Evolutionary conservation across 306 rosid genomes (phyloP).

Genomic region (Bauhinia variegata): DNA sequence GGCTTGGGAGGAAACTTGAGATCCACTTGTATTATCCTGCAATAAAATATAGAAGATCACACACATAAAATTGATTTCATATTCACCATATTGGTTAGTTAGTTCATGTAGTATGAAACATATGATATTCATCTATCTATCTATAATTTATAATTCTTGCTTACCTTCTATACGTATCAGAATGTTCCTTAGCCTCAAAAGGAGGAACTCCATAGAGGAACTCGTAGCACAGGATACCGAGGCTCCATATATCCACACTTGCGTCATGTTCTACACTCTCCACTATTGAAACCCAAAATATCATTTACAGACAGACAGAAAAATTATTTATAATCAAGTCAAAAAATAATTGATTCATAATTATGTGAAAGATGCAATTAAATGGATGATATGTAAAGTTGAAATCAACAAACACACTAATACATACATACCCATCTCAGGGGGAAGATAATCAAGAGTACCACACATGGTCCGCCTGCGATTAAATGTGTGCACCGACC

Average conservation of each 20-base stretch:
- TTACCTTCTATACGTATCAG: conserved; percentile 96
- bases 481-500: conserved; percentile 99
- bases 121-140: too few relatives aligned
- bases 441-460: conserved; percentile 96
- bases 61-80: not conserved
- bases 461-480: conserved; percentile 99
- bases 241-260: conserved; percentile 98
- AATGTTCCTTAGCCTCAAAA: conserved; percentile 97
- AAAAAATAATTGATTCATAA: too few relatives aligned
- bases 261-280: conserved; percentile 99
- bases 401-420: conserved; percentile 1
- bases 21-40: conserved; percentile 94
- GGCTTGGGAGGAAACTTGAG: conserved; percentile 94
- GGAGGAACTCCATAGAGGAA: conserved; percentile 97
- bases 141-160: too few relatives aligned
- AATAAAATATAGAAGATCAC: conserved; percentile 26
- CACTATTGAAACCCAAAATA: conserved; percentile 57
- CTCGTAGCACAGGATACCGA: conserved; percentile 94
- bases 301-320: conserved; percentile 9
- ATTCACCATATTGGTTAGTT: not conserved
- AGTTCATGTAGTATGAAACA: too few relatives aligned
- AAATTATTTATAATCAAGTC: too few relatives aligned
- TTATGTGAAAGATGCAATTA: too few relatives aligned
- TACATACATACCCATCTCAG: conserved; percentile 98
- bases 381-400: not conserved